These are phyloP conservation scores for Talaromyces sp. DNA, from an alignment of 2,329 filamentous ascomycete species.

Conservation along the genomic window DNA sequence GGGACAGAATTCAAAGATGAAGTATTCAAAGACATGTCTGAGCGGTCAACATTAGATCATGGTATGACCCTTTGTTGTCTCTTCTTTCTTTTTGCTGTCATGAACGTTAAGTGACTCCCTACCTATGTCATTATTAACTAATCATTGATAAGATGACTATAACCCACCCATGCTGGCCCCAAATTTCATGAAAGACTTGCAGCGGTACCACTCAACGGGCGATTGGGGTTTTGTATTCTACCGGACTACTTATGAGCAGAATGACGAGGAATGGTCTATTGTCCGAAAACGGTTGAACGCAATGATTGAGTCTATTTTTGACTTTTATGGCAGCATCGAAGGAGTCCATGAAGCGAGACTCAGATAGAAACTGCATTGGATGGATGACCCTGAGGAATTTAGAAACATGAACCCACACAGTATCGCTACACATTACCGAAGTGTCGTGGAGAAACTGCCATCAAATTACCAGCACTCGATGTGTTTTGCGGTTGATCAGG, in stretches of 20 bases:
- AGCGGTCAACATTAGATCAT: not conserved
- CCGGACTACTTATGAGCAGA: not conserved
- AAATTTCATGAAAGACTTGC: slow-evolving; percentile 1
- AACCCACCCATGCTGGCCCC: not conserved
- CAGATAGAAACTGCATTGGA: slow-evolving; percentile 5
- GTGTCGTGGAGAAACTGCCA: not conserved
- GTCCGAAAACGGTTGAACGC: not conserved
- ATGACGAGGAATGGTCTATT: slow-evolving; percentile 1
- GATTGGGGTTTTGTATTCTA: slow-evolving; percentile 7
- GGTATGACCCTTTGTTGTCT: not conserved
- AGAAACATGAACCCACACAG: not conserved
- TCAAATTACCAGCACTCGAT: slow-evolving; percentile 3
- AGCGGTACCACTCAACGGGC: not conserved
- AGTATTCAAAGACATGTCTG: slow-evolving; percentile 3
- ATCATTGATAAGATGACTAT: not conserved
- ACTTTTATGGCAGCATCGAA: slow-evolving; percentile 4
- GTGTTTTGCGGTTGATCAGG: slow-evolving; percentile 2
- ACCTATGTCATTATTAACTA: not conserved
- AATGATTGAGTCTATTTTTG: slow-evolving; percentile 4
- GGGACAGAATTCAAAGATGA: slow-evolving; percentile 8
- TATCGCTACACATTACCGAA: slow-evolving; percentile 2
- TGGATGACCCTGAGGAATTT: not conserved
- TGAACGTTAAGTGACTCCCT: not conserved
- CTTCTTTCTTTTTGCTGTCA: not conserved
- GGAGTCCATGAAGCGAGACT: slow-evolving; percentile 1